Percentiles rank a stretch among this genome's conserved stretches.
Evolutionary conservation across 2,329 filamentous ascomycete species (phyloP).

Genomic region (Coniosporium tulheliwenetii): DNA sequence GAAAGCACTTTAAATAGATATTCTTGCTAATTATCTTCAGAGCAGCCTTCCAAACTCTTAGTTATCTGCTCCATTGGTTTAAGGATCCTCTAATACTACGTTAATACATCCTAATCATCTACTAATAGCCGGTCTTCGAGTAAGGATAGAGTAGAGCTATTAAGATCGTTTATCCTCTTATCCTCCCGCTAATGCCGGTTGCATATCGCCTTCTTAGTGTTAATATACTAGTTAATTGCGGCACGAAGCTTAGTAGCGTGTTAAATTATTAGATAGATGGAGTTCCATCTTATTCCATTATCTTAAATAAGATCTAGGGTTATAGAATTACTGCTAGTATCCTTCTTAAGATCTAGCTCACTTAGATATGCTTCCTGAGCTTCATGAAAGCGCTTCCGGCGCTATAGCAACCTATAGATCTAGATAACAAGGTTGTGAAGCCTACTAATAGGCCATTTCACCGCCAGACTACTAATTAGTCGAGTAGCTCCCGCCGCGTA

Average conservation of each 20-base stretch:
- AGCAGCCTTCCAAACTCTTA: background rate
- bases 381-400: conserved; percentile 1
- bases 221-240: conserved; percentile 4
- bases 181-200: conserved; percentile 1
- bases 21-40: background rate
- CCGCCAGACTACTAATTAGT: conserved; percentile 3
- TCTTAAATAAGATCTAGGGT: conserved; percentile 3
- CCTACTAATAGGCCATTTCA: conserved; percentile 5
- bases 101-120: conserved; percentile 2
- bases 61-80: conserved; percentile 1
- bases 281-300: conserved; percentile 1
- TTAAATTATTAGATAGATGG: conserved; percentile 1
- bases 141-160: too few relatives aligned
- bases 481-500: conserved; percentile 2
- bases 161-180: too few relatives aligned
- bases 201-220: conserved; percentile 1
- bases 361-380: too few relatives aligned
- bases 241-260: conserved; percentile 4
- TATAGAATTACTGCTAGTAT: background rate
- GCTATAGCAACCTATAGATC: conserved; percentile 3
- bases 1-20: background rate
- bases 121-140: conserved; percentile 1
- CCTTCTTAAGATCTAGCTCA: background rate
- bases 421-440: conserved; percentile 6
- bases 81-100: conserved; percentile 1